Evolutionary conservation across 192 early-diverging fungal species (phyloP).

Genomic region (Gigaspora rosea): DNA sequence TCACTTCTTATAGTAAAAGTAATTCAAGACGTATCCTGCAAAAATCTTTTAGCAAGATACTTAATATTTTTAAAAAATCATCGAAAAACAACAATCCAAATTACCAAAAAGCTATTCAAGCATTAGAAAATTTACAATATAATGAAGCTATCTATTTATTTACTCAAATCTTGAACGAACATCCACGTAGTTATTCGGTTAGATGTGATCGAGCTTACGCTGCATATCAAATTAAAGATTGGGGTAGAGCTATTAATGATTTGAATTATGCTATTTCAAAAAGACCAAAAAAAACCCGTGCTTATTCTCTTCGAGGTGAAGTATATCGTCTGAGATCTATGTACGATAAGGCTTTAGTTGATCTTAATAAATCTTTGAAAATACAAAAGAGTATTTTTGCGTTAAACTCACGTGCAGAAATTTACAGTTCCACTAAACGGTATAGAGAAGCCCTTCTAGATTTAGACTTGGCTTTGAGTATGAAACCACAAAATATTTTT

Average conservation of each 20-base stretch:
- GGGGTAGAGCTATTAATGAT: constrained; percentile 4
- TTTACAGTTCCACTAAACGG: neutral
- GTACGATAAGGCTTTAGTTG: constrained; percentile 13
- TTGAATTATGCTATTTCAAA: constrained; percentile 2
- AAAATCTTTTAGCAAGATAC: too few relatives aligned
- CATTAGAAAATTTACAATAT: neutral
- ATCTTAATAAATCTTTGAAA: constrained; percentile 14
- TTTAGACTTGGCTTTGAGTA: constrained; percentile 8
- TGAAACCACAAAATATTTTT: constrained; percentile 19
- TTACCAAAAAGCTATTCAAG: neutral
- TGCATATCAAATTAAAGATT: neutral
- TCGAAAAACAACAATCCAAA: neutral
- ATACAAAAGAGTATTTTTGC: neutral
- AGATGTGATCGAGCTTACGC: constrained; percentile 28
- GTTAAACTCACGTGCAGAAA: neutral
- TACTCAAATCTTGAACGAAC: neutral
- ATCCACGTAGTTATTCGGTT: constrained; percentile 22
- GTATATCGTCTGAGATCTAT: neutral
- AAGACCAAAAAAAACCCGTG: constrained; percentile 13
- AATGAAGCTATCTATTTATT: constrained; percentile 8
- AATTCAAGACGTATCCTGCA: too few relatives aligned
- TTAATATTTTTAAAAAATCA: too few relatives aligned
- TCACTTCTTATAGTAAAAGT: too few relatives aligned
- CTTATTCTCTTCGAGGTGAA: constrained; percentile 10
- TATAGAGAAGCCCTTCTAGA: neutral